A percentile compares a stretch with the other conserved stretches of the same genome.
phyloP scores from a whole-genome alignment of 2,329 filamentous ascomycete species.

The Hypoxylon sp. region DNA sequence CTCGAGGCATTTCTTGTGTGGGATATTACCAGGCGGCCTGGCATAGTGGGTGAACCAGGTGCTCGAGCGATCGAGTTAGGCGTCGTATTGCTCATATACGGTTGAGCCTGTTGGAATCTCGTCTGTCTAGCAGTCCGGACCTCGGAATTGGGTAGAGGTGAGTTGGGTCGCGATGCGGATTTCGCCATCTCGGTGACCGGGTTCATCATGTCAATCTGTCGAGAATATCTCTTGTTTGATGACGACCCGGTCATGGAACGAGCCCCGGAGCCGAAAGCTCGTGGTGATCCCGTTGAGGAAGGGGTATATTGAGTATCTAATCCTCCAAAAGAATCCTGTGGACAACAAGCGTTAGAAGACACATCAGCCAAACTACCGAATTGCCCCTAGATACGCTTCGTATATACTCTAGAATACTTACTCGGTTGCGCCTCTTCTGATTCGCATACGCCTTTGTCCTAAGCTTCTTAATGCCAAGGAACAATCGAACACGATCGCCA shows the following conservation, averaged over 20 bases:
- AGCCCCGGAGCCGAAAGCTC: constrained; percentile 68
- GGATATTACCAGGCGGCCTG: constrained; percentile 71
- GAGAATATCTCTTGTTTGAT: constrained; percentile 74
- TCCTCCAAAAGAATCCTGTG: constrained; percentile 84
- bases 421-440: constrained; percentile 87
- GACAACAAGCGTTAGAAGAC: constrained; percentile 38
- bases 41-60: constrained; percentile 70
- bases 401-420: constrained; percentile 58
- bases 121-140: constrained; percentile 64
- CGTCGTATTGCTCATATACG: constrained; percentile 61
- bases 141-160: constrained; percentile 73
- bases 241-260: constrained; percentile 61
- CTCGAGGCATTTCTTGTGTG: constrained; percentile 87
- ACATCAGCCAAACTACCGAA: constrained; percentile 1
- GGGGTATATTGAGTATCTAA: constrained; percentile 76
- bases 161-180: constrained; percentile 75
- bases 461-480: constrained; percentile 85
- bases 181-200: constrained; percentile 63
- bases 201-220: constrained; percentile 66
- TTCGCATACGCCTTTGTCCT: constrained; percentile 81
- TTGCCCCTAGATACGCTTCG: constrained; percentile 6
- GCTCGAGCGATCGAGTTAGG: constrained; percentile 66
- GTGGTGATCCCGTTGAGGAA: constrained; percentile 72
- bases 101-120: constrained; percentile 68
- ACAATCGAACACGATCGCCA: constrained; percentile 93